Evolutionary conservation across 2,329 filamentous ascomycete genomes (phyloP).

Genomic region (Fusarium pininemorale): DNA sequence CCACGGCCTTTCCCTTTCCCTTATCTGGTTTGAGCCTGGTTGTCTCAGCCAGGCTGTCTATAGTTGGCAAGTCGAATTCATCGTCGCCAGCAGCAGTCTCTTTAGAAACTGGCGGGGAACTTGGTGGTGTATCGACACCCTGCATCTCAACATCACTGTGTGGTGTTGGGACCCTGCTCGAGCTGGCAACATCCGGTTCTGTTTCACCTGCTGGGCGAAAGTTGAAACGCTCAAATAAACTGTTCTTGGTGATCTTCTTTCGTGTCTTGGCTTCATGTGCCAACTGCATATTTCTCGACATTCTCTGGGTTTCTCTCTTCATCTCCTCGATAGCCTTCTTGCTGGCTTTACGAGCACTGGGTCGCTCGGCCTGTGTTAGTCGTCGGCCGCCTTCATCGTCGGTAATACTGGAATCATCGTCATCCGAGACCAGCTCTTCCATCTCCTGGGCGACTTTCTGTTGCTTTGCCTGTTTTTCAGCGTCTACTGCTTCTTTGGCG

Average conservation of each 20-base stretch:
- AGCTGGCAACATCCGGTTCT: conserved; percentile 57
- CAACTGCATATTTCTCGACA: conserved; percentile 90
- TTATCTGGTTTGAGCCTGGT: conserved; percentile 57
- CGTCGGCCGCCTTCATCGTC: conserved; percentile 71
- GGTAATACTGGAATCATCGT: conserved; percentile 60
- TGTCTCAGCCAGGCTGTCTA: conserved; percentile 49
- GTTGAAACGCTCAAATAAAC: conserved; percentile 86
- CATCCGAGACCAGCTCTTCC: conserved; percentile 48
- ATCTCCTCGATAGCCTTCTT: conserved; percentile 97
- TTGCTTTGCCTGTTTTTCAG: conserved; percentile 53
- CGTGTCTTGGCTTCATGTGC: conserved; percentile 89
- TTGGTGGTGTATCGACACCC: conserved; percentile 73
- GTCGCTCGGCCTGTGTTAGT: conserved; percentile 74
- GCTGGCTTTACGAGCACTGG: conserved; percentile 80
- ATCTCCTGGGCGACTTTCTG: conserved; percentile 49
- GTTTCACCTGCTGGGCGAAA: conserved; percentile 61
- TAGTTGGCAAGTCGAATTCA: conserved; percentile 39
- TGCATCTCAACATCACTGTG: conserved; percentile 62
- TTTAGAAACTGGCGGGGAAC: conserved; percentile 65
- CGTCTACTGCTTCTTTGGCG: conserved; percentile 59
- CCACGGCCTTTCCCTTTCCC: conserved; percentile 66
- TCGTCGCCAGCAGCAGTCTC: conserved; percentile 39
- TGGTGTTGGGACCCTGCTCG: conserved; percentile 63
- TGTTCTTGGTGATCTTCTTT: conserved; percentile 87
- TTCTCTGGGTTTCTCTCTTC: conserved; percentile 90